Percentiles rank a stretch among this genome's conserved stretches.
Evolutionary conservation across 345 rosid species (phyloP).

Genomic region (Balakata baccata): DNA sequence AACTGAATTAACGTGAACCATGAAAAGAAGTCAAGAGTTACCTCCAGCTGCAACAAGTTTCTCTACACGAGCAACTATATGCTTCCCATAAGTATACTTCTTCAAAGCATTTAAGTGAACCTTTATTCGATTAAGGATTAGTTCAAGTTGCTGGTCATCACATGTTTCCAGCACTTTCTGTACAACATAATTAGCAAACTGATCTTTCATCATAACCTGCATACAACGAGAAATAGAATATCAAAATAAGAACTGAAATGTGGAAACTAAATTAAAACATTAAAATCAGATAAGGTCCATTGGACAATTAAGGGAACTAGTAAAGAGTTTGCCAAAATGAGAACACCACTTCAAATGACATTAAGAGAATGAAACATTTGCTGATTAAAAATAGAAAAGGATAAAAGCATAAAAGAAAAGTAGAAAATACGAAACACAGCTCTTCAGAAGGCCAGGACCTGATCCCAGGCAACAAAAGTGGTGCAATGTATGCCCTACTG

Average conservation of each 20-base stretch:
- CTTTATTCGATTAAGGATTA: conserved; percentile 77
- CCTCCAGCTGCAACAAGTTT: conserved; percentile 97
- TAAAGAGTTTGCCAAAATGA: background rate
- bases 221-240: conserved; percentile 17
- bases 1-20: background rate
- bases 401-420: background rate
- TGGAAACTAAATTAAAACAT: background rate
- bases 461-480: background rate
- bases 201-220: conserved; percentile 99
- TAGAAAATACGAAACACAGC: background rate
- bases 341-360: background rate
- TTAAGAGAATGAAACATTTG: background rate
- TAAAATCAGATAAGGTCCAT: background rate
- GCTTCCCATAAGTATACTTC: conserved; percentile 96
- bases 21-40: conserved; percentile 23
- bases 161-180: conserved; percentile 97
- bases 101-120: conserved; percentile 83
- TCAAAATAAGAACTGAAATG: background rate
- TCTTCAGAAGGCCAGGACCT: background rate
- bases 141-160: conserved; percentile 83
- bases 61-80: conserved; percentile 94
- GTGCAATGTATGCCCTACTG: background rate
- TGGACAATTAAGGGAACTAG: background rate
- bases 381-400: background rate
- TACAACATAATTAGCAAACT: conserved; percentile 96